Evolutionary conservation across 2,329 filamentous ascomycete species (phyloP).

Genomic region (Pseudogymnoascus sp.): DNA sequence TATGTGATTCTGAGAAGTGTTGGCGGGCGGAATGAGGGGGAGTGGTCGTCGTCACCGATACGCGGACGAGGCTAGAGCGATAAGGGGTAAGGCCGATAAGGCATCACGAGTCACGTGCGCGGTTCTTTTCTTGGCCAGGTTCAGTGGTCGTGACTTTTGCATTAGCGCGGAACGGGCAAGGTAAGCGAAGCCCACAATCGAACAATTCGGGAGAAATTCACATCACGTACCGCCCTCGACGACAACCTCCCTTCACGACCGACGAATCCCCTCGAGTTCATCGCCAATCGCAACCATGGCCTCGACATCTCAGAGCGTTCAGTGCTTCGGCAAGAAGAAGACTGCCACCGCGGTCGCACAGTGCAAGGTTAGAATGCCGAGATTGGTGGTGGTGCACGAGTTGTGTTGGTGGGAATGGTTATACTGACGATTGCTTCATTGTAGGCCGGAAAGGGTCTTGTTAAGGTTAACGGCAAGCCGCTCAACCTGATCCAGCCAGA

Average conservation of each 20-base stretch:
- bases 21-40: background rate
- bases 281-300: conserved; percentile 23
- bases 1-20: background rate
- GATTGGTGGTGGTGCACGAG: background rate
- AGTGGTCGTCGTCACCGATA: background rate
- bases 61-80: background rate
- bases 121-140: background rate
- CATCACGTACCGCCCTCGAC: conserved; percentile 6
- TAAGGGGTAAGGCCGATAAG: background rate
- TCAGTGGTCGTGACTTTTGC: background rate
- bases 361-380: conserved; percentile 56
- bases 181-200: conserved; percentile 10
- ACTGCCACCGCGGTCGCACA: conserved; percentile 65
- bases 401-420: background rate
- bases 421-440: conserved; percentile 23
- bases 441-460: conserved; percentile 74
- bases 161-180: conserved; percentile 3
- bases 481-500: conserved; percentile 90
- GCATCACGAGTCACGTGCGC: background rate
- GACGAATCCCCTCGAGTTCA: conserved; percentile 5
- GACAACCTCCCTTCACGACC: background rate
- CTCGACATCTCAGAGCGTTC: conserved; percentile 72
- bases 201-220: conserved; percentile 8
- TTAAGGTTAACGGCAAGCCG: conserved; percentile 98
- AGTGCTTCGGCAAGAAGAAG: conserved; percentile 99